Base-by-base conservation (phyloP, 768 basidiomycete genomes). In the Lepiota venenata region DNA sequence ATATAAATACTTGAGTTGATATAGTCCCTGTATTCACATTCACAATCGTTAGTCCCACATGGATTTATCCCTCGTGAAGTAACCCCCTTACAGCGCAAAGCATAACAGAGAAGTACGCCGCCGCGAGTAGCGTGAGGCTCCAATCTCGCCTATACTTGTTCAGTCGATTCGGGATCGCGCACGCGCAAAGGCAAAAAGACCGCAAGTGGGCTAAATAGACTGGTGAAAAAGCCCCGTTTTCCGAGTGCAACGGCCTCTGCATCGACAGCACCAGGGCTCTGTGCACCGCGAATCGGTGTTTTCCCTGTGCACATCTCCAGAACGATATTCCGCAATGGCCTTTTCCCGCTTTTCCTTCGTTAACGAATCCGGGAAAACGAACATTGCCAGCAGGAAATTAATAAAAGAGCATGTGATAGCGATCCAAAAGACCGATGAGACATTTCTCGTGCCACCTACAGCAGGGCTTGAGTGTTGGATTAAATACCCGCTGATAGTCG, bases 1-100 rank as follows among this genome's bases (percentile, higher is more conserved):
- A 63, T 92, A 93, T 22, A 91, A 71, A 66, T 91, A 91, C 63
- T 91, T 93, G 66, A 91, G 72, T 64, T 88, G 87, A 68, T 81
- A 85, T 3, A 92, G 59, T n/a, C 90, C 91, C 80, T 87, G 50
- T 2, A 51, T 43, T 22, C 47, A 51, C 3, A 51, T 43, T 22
- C 47, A 27, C 15, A 18, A 2, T 11, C 20, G 21, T 49, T 16
- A 50, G 32, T n/a, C 40, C 27, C 22, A 22, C 22, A n/a, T n/a
- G 16, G 11, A 41, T 16, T 41, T 12, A 15, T 32, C 27, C n/a
- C 25, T 18, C 11, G 25, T 50, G 39, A 21, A 35, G 20, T 11
- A 40, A 12, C 16, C 11, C n/a, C 72, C 85, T 67, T 63, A 89
- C 88, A 52, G 78, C 74, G n/a, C 89, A 78, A 50, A 93, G 77